phyloP scores from a whole-genome alignment of 768 basidiomycete genomes.

The Russula virescens region DNA sequence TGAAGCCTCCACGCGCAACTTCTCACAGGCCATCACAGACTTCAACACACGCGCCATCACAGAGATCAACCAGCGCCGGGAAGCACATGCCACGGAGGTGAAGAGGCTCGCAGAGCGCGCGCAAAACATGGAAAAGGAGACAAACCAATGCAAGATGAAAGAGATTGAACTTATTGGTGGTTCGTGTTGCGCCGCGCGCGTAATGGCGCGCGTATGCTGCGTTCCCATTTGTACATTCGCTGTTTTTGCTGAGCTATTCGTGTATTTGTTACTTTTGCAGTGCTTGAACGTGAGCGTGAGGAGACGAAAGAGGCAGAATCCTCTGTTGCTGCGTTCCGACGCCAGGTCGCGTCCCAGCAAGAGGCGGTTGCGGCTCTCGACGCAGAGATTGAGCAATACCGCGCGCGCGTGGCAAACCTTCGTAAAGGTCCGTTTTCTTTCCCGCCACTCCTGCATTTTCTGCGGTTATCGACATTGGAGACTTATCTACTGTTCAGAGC shows the following conservation, averaged over 20 bases:
- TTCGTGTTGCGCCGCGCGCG: constrained; percentile 29
- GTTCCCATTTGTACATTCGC: background rate
- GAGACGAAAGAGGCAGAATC: constrained; percentile 68
- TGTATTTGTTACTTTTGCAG: constrained; percentile 34
- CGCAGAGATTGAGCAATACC: constrained; percentile 68
- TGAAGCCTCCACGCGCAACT: constrained; percentile 63
- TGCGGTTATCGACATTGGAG: background rate
- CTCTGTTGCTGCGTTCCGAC: constrained; percentile 51
- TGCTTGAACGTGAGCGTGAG: constrained; percentile 62
- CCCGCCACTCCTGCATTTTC: background rate
- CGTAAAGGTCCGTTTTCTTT: constrained; percentile 47
- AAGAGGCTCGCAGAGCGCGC: constrained; percentile 58
- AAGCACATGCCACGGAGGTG: constrained; percentile 54
- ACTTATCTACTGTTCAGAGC: constrained; percentile 42
- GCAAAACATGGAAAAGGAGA: constrained; percentile 61
- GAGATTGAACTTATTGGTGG: constrained; percentile 77
- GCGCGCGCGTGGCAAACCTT: constrained; percentile 53
- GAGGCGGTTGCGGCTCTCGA: constrained; percentile 57
- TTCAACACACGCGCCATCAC: constrained; percentile 70
- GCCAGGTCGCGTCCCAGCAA: constrained; percentile 58
- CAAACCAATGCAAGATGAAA: constrained; percentile 64
- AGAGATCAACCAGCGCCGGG: constrained; percentile 62
- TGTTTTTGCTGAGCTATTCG: background rate
- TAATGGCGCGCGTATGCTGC: no score
- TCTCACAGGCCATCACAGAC: constrained; percentile 62